Base-by-base conservation (phyloP, 164 flowering plant genomes). In the Berberis thunbergii region DNA sequence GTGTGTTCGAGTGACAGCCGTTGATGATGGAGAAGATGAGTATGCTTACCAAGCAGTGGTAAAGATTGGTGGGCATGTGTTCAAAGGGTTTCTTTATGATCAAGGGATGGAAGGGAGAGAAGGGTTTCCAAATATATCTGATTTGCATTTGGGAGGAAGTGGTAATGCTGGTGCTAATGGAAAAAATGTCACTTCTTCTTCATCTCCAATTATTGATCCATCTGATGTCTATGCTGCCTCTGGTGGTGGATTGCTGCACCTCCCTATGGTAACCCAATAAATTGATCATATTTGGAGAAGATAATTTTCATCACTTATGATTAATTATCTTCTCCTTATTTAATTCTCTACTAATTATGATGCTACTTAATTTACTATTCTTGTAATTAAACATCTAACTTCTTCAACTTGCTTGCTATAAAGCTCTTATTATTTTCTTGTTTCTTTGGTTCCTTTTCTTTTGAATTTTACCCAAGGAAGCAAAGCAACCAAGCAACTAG, bases 1-100 rank as follows among this genome's bases (percentile, higher is more conserved):
- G 80, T 93, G 97, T 69, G 97, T 93, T 10, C 66, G 86, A 12
- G 97, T 93, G 67, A 87, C 97, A 5, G 82, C 96, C 5, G 65
- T 93, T 45, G 96, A 91, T 1, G 96, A 89, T 44, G 97, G 96
- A 0, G 95, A 91, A 6, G 96, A 90, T 46, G 92, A 93, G 73
- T 88, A 78, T 62, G 98, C 96, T 0, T 93, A 93, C 62, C 96
- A 93, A 58, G 97, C 94, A 0, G 79, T 86, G 41, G 98, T 91
- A 41, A 90, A 78, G 72, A 93, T 93, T 40, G 89, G 91, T 3
- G 97, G 98, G 9, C 97, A 84, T 73, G 86, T 93, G 12, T 93
- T 88, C 70, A 90, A 89, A 67, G 98, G 98, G 7, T 82, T 92
- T 61, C 61, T 92, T 2, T 89, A 92, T 53, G 88, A 89, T 74